Conservation (phyloP, 2,329 filamentous ascomycete genomes). For the Orbilia javanica region DNA sequence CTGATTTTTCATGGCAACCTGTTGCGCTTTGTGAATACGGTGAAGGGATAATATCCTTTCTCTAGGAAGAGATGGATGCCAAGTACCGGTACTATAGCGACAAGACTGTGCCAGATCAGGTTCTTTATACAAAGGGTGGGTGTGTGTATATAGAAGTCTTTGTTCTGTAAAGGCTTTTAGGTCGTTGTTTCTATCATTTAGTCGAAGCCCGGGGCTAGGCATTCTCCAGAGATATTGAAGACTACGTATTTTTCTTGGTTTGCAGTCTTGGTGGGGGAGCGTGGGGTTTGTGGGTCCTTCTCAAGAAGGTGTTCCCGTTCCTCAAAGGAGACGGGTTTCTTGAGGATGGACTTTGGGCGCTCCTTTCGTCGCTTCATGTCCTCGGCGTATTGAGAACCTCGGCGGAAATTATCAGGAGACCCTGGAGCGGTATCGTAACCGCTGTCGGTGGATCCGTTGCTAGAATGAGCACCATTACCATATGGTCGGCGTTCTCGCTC, state of each 20-base stretch:
- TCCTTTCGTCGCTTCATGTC: slow-evolving; percentile 58
- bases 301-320: slow-evolving; percentile 56
- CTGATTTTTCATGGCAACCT: slow-evolving; percentile 54
- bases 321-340: slow-evolving; percentile 54
- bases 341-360: slow-evolving; percentile 56
- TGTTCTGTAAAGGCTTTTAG: slow-evolving; percentile 50
- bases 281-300: slow-evolving; percentile 48
- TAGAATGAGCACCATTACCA: slow-evolving; percentile 47
- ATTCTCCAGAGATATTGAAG: slow-evolving; percentile 58
- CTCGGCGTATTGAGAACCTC: slow-evolving; percentile 54
- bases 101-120: slow-evolving; percentile 56
- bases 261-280: slow-evolving; percentile 51
- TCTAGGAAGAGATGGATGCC: slow-evolving; percentile 26
- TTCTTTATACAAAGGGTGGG: slow-evolving; percentile 38
- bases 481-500: slow-evolving; percentile 58
- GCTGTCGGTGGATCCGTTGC: slow-evolving; percentile 54
- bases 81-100: slow-evolving; percentile 53
- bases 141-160: slow-evolving; percentile 41
- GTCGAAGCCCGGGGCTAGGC: slow-evolving; percentile 54
- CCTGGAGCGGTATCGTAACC: slow-evolving; percentile 54
- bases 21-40: slow-evolving; percentile 57
- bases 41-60: slow-evolving; percentile 45
- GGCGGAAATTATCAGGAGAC: slow-evolving; percentile 48
- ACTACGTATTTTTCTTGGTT: slow-evolving; percentile 56
- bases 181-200: slow-evolving; percentile 37